Conservation (phyloP, 306 rosid genomes). For the Fagus crenata region DNA sequence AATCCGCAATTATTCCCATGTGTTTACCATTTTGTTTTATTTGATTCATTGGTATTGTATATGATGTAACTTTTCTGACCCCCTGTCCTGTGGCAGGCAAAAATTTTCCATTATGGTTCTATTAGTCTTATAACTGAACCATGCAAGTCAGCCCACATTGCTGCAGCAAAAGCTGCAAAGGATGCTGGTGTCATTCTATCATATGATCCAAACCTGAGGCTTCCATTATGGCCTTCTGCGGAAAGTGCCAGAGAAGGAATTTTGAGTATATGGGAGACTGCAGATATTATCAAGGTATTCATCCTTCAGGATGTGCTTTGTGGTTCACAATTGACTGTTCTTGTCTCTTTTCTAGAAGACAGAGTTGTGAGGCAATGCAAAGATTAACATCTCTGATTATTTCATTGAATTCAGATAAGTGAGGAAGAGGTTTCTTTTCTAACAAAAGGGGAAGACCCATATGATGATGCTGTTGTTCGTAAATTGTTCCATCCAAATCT, state of each 20-base stretch:
- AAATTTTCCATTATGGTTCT: constrained; percentile 86
- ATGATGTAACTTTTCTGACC: neutral
- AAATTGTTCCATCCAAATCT: constrained; percentile 85
- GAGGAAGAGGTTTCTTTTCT: constrained; percentile 92
- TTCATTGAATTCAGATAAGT: constrained; percentile 56
- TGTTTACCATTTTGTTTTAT: constrained; percentile 3
- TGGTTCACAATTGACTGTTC: constrained; percentile 20
- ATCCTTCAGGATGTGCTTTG: constrained; percentile 19
- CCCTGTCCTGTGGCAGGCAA: constrained; percentile 59
- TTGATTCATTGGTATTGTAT: neutral
- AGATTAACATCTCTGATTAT: constrained; percentile 21
- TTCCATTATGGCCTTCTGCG: constrained; percentile 93
- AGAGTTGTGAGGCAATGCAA: constrained; percentile 9
- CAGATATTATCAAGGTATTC: constrained; percentile 87
- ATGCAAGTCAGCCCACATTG: constrained; percentile 92
- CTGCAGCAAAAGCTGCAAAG: constrained; percentile 88
- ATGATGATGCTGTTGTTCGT: constrained; percentile 73
- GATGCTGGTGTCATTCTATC: constrained; percentile 83
- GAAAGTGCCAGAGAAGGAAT: constrained; percentile 93
- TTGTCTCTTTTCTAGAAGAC: constrained; percentile 17
- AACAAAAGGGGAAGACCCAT: constrained; percentile 80
- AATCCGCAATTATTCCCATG: neutral
- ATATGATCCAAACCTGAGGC: constrained; percentile 95
- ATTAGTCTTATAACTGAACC: constrained; percentile 97
- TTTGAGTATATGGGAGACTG: constrained; percentile 84